These are phyloP conservation scores for Apiospora arundinis DNA, from an alignment of 2,329 filamentous ascomycete genomes.

Conservation along the genomic window DNA sequence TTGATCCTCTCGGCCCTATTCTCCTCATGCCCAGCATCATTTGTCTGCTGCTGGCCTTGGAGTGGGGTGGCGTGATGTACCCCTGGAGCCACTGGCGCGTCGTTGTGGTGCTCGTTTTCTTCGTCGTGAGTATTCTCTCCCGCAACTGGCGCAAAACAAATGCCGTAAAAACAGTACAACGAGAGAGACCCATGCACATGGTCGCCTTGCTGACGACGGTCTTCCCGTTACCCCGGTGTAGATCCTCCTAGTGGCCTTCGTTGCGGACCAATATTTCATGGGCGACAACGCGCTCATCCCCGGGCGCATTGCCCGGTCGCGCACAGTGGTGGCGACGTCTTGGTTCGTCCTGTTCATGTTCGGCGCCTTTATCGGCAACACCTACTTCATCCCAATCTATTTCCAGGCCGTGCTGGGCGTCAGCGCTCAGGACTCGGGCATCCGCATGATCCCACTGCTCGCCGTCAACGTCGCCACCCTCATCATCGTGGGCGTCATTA, in stretches of 20 bases:
- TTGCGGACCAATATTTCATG: slow-evolving; percentile 5
- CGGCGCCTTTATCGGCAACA: not conserved
- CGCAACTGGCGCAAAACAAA: too few species aligned
- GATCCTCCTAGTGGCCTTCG: not conserved
- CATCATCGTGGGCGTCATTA: slow-evolving; percentile 27
- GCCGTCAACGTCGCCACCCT: not conserved
- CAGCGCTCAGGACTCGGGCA: slow-evolving; percentile 34
- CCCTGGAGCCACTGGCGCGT: slow-evolving; percentile 41
- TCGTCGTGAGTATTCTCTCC: too few species aligned
- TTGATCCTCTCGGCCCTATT: slow-evolving; percentile 26
- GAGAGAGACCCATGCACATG: too few species aligned
- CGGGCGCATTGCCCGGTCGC: not conserved
- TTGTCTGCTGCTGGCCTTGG: slow-evolving; percentile 39
- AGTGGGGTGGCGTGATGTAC: slow-evolving; percentile 46
- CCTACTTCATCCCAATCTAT: slow-evolving; percentile 45
- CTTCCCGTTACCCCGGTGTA: not conserved
- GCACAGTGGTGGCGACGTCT: too few species aligned
- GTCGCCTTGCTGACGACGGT: too few species aligned
- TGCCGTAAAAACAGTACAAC: too few species aligned
- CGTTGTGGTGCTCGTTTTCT: not conserved
- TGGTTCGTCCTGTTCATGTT: not conserved
- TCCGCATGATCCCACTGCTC: slow-evolving; percentile 27
- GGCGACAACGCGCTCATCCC: slow-evolving; percentile 12
- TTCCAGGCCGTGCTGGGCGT: slow-evolving; percentile 40
- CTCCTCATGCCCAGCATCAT: slow-evolving; percentile 45